Evolutionary conservation across 495 filamentous ascomycete genomes (phyloP).

Genomic region (Haplographium delicatum): DNA sequence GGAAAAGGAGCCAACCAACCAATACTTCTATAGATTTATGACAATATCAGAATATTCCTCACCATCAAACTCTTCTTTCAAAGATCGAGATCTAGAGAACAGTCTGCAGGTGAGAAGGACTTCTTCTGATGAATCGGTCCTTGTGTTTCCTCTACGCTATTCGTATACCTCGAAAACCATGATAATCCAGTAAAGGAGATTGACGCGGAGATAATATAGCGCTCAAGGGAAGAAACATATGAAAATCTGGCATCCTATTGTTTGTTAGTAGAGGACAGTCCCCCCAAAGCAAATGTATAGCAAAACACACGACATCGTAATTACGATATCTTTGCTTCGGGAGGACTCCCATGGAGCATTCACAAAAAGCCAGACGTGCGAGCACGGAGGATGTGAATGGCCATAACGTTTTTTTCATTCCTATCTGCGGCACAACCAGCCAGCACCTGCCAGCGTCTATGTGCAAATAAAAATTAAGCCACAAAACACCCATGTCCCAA

Average conservation of each 20-base stretch:
- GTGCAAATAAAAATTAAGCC: slow-evolving; percentile 21
- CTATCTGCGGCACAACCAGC: slow-evolving; percentile 19
- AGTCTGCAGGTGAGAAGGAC: slow-evolving; percentile 63
- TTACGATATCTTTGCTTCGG: slow-evolving; percentile 41
- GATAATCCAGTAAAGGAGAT: slow-evolving; percentile 38
- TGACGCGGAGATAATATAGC: slow-evolving; percentile 72
- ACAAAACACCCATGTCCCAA: slow-evolving; percentile 22
- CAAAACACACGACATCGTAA: slow-evolving; percentile 20
- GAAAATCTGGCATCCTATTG: background rate
- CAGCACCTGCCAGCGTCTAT: slow-evolving; percentile 22
- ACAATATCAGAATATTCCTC: slow-evolving; percentile 47
- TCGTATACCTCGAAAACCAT: slow-evolving; percentile 77
- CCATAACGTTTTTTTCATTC: slow-evolving; percentile 50
- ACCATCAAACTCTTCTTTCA: slow-evolving; percentile 69
- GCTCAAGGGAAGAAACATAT: slow-evolving; percentile 21
- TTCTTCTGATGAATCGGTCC: slow-evolving; percentile 25
- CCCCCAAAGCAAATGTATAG: slow-evolving; percentile 25
- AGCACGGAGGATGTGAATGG: slow-evolving; percentile 48
- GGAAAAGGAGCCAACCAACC: too few relatives aligned
- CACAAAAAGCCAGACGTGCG: slow-evolving; percentile 38
- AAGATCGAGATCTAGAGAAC: slow-evolving; percentile 42
- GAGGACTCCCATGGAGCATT: slow-evolving; percentile 62
- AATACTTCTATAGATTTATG: too few relatives aligned
- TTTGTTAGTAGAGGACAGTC: slow-evolving; percentile 21
- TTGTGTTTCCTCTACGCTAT: slow-evolving; percentile 58